A percentile compares a stretch with the other conserved stretches of the same genome.
Evolutionary conservation across 2,329 filamentous ascomycete genomes (phyloP).

Genomic region (Ampelomyces quisqualis): DNA sequence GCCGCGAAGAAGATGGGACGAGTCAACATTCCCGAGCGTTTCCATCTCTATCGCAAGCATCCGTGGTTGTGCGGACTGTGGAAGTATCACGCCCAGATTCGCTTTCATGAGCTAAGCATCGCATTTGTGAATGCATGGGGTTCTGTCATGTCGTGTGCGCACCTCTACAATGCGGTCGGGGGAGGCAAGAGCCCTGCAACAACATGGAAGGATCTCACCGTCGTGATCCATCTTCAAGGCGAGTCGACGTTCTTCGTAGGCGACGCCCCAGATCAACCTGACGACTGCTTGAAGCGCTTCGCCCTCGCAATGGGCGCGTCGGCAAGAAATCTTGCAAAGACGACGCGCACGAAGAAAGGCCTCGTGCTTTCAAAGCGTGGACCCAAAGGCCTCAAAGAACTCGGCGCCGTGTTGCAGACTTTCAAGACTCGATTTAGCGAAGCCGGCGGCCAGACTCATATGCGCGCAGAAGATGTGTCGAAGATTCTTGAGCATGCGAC

Average conservation of each 20-base stretch:
- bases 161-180: constrained; percentile 49
- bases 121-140: constrained; percentile 44
- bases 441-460: constrained; percentile 22
- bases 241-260: constrained; percentile 44
- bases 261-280: constrained; percentile 27
- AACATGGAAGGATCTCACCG: constrained; percentile 48
- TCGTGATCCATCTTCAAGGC: constrained; percentile 33
- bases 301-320: constrained; percentile 43
- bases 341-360: constrained; percentile 7
- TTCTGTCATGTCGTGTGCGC: constrained; percentile 41
- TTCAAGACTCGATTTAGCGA: constrained; percentile 43
- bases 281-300: constrained; percentile 45
- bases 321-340: constrained; percentile 25
- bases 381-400: constrained; percentile 33
- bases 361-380: constrained; percentile 28
- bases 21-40: constrained; percentile 4
- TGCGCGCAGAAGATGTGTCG: constrained; percentile 41
- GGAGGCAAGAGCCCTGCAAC: constrained; percentile 29
- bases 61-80: constrained; percentile 40
- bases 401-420: constrained; percentile 38
- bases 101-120: constrained; percentile 38
- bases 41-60: constrained; percentile 14
- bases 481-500: constrained; percentile 39
- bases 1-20: constrained; percentile 2
- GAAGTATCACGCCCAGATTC: constrained; percentile 40